These are phyloP conservation scores for Aspergillus caelatus DNA, from an alignment of 2,329 filamentous ascomycete species.

Conservation along the genomic window DNA sequence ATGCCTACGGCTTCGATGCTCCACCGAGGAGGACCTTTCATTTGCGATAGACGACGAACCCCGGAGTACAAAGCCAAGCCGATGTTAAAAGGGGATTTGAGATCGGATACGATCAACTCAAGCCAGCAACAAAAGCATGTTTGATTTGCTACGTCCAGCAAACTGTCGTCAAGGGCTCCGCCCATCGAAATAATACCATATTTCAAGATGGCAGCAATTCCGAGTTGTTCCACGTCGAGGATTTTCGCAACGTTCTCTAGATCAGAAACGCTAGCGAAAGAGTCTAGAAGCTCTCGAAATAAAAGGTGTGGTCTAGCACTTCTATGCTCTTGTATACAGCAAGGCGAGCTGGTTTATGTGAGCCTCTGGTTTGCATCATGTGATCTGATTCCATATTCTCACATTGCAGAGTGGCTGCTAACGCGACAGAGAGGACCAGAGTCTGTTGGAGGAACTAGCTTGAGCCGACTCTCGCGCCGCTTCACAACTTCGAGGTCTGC, in stretches of 20 bases:
- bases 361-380: background rate
- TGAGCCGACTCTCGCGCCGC: background rate
- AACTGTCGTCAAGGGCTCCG: background rate
- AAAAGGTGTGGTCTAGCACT: background rate
- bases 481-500: background rate
- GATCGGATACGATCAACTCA: background rate
- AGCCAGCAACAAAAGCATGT: background rate
- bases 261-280: background rate
- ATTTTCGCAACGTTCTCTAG: background rate
- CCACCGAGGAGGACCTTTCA: background rate
- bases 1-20: background rate
- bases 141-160: background rate
- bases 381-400: background rate
- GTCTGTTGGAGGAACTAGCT: background rate
- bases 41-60: background rate
- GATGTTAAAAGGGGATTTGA: background rate
- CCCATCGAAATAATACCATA: background rate
- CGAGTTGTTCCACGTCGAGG: background rate
- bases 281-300: background rate
- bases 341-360: background rate
- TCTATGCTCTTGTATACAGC: background rate
- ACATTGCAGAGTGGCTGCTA: background rate
- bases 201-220: background rate
- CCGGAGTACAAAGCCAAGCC: background rate
- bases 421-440: background rate